Base-by-base conservation (phyloP, 106 monocot genomes). In the Ottelia alismoides region DNA sequence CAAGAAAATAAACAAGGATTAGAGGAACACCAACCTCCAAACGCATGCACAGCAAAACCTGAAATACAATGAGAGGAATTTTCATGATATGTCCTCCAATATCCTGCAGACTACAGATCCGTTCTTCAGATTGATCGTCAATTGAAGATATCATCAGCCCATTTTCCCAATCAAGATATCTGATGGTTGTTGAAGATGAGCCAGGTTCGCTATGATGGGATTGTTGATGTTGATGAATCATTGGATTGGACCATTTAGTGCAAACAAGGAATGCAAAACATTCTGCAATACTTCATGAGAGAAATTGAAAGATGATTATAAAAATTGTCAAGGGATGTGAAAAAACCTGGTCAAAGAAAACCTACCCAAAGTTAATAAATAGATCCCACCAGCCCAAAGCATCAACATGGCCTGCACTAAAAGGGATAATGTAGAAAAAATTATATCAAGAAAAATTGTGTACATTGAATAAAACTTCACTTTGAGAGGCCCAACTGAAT, bases 381-480 rank as follows among this genome's bases (percentile, higher is more conserved):
- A 94, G 58, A 64, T 94, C 84, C 94, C 94, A 94, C 94, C 94
- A 94, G 53, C 88, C 88, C 56, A 88, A 65, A 28, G 88, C 88
- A 61, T 71, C 84, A 49, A 94, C 78, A 66, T 94, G 84, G 73
- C 88, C 94, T 94, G 73, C 57, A 75, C 19, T n/a, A 44, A 31
- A 32, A n/a, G n/a, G n/a, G n/a, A n/a, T n/a, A n/a, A n/a, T n/a
- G n/a, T n/a, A n/a, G n/a, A n/a, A n/a, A n/a, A n/a, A n/a, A n/a
- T n/a, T n/a, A n/a, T n/a, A n/a, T n/a, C n/a, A n/a, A n/a, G n/a
- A n/a, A n/a, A n/a, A n/a, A n/a, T n/a, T n/a, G n/a, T n/a, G n/a
- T n/a, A n/a, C n/a, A n/a, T n/a, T n/a, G n/a, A n/a, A n/a, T n/a
- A n/a, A n/a, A n/a, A n/a, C n/a, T n/a, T n/a, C n/a, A n/a, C n/a